phyloP scores from a whole-genome alignment of 495 filamentous ascomycete species.

The Penicillium nucicola region DNA sequence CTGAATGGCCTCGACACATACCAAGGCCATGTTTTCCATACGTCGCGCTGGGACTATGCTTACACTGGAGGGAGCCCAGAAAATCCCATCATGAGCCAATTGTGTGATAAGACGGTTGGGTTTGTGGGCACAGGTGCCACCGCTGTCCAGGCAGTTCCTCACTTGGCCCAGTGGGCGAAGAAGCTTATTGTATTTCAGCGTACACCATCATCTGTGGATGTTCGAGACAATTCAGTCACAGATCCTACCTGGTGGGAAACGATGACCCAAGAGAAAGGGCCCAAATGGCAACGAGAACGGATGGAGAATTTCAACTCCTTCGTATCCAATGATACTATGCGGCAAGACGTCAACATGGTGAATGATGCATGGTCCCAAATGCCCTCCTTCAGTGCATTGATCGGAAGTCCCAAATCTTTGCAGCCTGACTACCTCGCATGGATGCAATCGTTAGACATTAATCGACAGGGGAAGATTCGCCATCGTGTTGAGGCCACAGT shows the following conservation, averaged over 20 bases:
- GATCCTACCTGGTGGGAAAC: background rate
- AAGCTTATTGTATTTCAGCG: conserved; percentile 48
- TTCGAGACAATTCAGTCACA: conserved; percentile 28
- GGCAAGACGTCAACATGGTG: conserved; percentile 27
- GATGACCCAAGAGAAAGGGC: conserved; percentile 40
- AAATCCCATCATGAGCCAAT: conserved; percentile 35
- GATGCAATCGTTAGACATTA: conserved; percentile 3
- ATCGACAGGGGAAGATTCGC: background rate
- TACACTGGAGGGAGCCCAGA: conserved; percentile 49
- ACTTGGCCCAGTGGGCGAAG: conserved; percentile 28
- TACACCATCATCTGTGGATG: conserved; percentile 48
- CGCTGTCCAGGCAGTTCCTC: conserved; percentile 40
- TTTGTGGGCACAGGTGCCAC: conserved; percentile 51
- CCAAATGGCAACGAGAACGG: conserved; percentile 43
- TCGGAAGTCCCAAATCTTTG: background rate
- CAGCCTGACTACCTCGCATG: background rate
- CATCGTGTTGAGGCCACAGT: conserved; percentile 1
- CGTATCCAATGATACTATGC: background rate
- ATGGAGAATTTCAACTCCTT: conserved; percentile 7
- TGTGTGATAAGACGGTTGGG: conserved; percentile 40
- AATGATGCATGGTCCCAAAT: conserved; percentile 39
- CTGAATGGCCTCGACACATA: conserved; percentile 16
- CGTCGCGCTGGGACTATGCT: conserved; percentile 40
- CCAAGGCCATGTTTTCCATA: conserved; percentile 34
- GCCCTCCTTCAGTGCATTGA: background rate